phyloP scores from a whole-genome alignment of 805 yeast genomes.

The Ogataea neopini region DNA sequence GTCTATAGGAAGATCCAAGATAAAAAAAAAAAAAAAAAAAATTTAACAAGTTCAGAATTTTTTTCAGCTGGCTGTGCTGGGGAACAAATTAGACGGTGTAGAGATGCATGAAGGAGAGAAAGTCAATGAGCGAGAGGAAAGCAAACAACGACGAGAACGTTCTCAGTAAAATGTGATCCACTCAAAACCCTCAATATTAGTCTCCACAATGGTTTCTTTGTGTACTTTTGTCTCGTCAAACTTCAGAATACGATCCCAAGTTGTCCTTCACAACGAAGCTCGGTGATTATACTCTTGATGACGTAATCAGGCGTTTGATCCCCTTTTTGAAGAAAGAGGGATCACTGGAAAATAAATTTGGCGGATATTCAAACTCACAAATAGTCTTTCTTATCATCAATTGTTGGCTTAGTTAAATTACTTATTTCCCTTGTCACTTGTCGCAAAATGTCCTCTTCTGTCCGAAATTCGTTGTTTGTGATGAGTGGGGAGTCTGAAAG shows the following conservation, averaged over 20 bases:
- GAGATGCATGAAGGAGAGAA: background rate
- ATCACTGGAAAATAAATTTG: background rate
- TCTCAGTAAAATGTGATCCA: too few relatives aligned
- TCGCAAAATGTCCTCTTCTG: conserved; percentile 1
- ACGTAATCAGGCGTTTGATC: conserved; percentile 1
- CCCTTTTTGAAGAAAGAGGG: background rate
- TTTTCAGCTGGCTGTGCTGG: background rate
- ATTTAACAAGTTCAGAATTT: background rate
- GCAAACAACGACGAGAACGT: too few relatives aligned
- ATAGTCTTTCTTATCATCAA: background rate
- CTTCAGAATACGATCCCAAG: too few relatives aligned
- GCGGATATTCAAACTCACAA: background rate
- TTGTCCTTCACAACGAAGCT: too few relatives aligned
- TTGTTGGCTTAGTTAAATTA: background rate
- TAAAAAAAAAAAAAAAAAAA: conserved; percentile 1
- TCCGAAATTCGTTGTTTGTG: conserved; percentile 12
- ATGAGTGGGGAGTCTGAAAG: conserved; percentile 14
- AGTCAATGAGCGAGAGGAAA: too few relatives aligned
- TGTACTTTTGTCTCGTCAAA: too few relatives aligned
- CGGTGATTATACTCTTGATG: too few relatives aligned
- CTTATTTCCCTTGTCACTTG: background rate
- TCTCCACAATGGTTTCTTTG: too few relatives aligned
- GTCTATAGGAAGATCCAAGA: background rate
- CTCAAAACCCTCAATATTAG: too few relatives aligned
- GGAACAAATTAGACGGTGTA: too few relatives aligned